A percentile compares a stretch with the other conserved stretches of the same genome.
These are phyloP conservation scores for Quercus gilva DNA, from an alignment of 306 rosid genomes.

Conservation along the genomic window DNA sequence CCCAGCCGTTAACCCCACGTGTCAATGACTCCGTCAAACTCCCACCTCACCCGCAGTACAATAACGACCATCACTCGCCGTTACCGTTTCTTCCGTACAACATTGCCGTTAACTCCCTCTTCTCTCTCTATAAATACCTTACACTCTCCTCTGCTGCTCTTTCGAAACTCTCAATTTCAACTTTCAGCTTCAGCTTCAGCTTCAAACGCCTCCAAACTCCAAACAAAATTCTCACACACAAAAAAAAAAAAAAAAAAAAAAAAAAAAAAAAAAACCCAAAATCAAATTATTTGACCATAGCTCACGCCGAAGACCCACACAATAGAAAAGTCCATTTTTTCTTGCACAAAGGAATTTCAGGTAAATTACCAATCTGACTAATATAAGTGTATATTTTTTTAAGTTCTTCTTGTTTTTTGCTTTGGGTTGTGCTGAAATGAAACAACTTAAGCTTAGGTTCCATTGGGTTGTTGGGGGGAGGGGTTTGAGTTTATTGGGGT, in stretches of 20 bases:
- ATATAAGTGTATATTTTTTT: background rate
- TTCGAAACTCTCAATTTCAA: background rate
- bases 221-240: too few species aligned
- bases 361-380: background rate
- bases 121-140: constrained; percentile 31
- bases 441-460: background rate
- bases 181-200: background rate
- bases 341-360: background rate
- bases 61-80: background rate
- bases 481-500: background rate
- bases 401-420: background rate
- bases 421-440: constrained; percentile 8
- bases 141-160: background rate
- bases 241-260: too few species aligned
- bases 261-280: background rate
- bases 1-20: constrained; percentile 22
- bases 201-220: too few species aligned
- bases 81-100: constrained; percentile 17
- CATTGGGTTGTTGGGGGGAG: background rate
- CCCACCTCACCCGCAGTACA: background rate
- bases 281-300: background rate
- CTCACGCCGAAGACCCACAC: background rate
- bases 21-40: background rate
- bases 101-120: background rate
- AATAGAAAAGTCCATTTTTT: background rate